These are phyloP conservation scores for Bullera alba DNA, from an alignment of 768 basidiomycete genomes.

Conservation along the genomic window DNA sequence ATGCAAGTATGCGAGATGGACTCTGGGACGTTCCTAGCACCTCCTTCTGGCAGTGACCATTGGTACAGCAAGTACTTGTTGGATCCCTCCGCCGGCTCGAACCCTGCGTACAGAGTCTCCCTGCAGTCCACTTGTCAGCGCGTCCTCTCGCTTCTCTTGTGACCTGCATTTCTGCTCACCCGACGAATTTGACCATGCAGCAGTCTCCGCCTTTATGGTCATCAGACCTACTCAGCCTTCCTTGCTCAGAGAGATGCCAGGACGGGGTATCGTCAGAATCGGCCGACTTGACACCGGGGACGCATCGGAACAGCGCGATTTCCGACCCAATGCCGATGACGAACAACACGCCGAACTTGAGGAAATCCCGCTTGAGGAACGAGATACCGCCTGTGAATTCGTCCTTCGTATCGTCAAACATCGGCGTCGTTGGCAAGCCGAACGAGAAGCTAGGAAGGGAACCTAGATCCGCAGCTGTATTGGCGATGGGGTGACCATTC, in stretches of 20 bases:
- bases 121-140: constrained; percentile 13
- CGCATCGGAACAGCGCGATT: constrained; percentile 77
- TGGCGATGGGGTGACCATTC: constrained; percentile 71
- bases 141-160: not conserved
- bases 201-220: constrained; percentile 54
- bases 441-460: constrained; percentile 9
- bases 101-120: constrained; percentile 42
- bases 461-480: constrained; percentile 27
- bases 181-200: constrained; percentile 73
- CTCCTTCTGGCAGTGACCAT: constrained; percentile 45
- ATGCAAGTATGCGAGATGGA: constrained; percentile 31
- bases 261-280: constrained; percentile 54
- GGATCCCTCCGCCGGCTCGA: constrained; percentile 11
- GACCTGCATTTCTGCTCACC: constrained; percentile 50
- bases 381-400: constrained; percentile 63
- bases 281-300: constrained; percentile 56
- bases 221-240: constrained; percentile 53
- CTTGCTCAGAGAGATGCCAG: constrained; percentile 64
- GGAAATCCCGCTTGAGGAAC: constrained; percentile 85
- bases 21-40: constrained; percentile 42
- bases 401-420: constrained; percentile 54
- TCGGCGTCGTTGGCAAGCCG: constrained; percentile 44
- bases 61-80: constrained; percentile 36
- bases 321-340: constrained; percentile 69
- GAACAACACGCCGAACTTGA: constrained; percentile 68